Conservation (phyloP, 352 stramenopile genomes). For the Globisporangium solare region DNA sequence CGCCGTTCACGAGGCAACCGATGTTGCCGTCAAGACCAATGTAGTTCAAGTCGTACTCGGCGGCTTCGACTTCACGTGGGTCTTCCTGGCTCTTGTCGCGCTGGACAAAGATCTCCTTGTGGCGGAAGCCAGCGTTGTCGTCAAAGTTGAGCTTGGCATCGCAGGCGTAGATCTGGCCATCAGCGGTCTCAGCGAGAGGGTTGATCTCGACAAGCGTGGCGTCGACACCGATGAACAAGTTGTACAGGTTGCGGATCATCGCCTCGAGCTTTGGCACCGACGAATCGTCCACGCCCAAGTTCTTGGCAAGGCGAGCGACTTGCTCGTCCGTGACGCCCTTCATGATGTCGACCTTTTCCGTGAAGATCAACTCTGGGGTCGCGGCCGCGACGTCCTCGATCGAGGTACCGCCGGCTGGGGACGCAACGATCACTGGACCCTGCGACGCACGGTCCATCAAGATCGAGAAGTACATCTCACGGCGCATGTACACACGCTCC, state of each 20-base stretch:
- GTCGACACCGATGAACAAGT: conserved; percentile 95
- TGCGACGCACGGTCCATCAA: conserved; percentile 96
- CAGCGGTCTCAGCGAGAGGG: conserved; percentile 94
- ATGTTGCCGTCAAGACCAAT: conserved; percentile 99
- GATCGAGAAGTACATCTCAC: conserved; percentile 99
- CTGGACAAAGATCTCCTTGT: conserved; percentile 92
- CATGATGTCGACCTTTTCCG: conserved; percentile 94
- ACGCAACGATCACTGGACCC: conserved; percentile 96
- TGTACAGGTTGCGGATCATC: conserved; percentile 91
- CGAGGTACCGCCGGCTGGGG: conserved; percentile 89
- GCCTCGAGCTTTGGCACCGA: conserved; percentile 58
- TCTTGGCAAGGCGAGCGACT: conserved; percentile 63
- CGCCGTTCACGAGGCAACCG: conserved; percentile 99
- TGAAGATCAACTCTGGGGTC: conserved; percentile 92
- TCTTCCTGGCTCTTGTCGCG: conserved; percentile 94
- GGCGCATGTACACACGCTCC: conserved; percentile 91
- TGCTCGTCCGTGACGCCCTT: conserved; percentile 87
- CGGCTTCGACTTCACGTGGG: conserved; percentile 91
- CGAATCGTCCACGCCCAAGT: conserved; percentile 57
- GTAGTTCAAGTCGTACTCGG: conserved; percentile 98
- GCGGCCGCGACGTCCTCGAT: conserved; percentile 97
- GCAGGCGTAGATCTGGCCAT: conserved; percentile 93
- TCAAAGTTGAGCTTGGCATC: conserved; percentile 99
- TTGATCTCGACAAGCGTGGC: conserved; percentile 99
- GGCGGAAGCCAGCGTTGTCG: conserved; percentile 97